A percentile compares a stretch with the other conserved stretches of the same genome.
Evolutionary conservation across 306 rosid species (phyloP).

Genomic region (Biancaea sappan): DNA sequence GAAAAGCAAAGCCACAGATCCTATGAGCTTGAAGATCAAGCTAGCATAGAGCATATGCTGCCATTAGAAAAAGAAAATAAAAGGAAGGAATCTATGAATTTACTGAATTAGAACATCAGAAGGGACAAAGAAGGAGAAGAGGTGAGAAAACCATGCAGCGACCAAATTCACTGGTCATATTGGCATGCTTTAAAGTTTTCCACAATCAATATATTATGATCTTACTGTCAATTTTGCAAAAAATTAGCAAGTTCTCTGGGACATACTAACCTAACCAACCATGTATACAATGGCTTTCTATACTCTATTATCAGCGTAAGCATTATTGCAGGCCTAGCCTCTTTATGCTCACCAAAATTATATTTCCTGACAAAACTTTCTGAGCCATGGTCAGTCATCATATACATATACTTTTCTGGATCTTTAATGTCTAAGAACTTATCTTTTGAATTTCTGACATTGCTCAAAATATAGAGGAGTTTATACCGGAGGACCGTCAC

Average conservation of each 20-base stretch:
- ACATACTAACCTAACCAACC: neutral
- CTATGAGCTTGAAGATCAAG: neutral
- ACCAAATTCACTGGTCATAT: neutral
- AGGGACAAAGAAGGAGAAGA: neutral
- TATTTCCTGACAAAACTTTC: neutral
- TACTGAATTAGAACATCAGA: neutral
- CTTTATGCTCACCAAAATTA: neutral
- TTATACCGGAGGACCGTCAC: conserved; percentile 80
- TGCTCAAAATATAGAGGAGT: neutral
- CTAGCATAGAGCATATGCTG: neutral
- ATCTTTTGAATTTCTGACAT: neutral
- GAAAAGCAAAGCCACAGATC: conserved; percentile 29
- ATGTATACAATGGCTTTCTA: no score
- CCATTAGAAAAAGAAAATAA: no score
- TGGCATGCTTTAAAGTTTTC: neutral
- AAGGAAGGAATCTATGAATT: neutral
- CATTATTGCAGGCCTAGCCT: neutral
- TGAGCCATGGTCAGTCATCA: neutral
- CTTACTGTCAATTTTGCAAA: neutral
- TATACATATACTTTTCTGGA: neutral
- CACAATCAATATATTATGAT: neutral
- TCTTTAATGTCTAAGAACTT: neutral
- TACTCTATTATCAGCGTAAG: no score
- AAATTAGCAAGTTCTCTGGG: neutral
- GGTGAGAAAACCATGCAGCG: neutral